Evolutionary conservation across 2,329 filamentous ascomycete genomes (phyloP).

Genomic region (Paraphoma sp.): DNA sequence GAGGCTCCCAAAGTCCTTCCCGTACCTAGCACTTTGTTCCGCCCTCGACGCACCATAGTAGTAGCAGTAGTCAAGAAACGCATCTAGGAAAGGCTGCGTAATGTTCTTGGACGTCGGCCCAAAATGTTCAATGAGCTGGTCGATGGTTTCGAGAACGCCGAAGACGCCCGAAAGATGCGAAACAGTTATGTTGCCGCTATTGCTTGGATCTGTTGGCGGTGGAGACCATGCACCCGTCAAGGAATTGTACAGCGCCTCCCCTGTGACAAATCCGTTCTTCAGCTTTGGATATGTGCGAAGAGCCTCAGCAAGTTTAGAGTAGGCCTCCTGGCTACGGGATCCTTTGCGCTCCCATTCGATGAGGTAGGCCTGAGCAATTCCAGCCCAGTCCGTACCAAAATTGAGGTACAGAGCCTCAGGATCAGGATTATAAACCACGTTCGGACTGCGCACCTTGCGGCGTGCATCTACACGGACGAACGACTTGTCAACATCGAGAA

Average conservation of each 20-base stretch:
- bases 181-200: constrained; percentile 59
- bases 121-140: constrained; percentile 61
- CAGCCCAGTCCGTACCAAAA: constrained; percentile 66
- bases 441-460: constrained; percentile 64
- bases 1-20: constrained; percentile 53
- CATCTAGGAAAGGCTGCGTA: constrained; percentile 59
- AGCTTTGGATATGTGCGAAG: constrained; percentile 61
- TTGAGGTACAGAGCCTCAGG: constrained; percentile 56
- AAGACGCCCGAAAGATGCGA: constrained; percentile 66
- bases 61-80: constrained; percentile 67
- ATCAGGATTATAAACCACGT: constrained; percentile 54
- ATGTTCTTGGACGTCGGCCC: constrained; percentile 45
- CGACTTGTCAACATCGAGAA: constrained; percentile 60
- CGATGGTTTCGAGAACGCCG: constrained; percentile 64
- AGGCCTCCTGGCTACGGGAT: constrained; percentile 60
- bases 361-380: constrained; percentile 64
- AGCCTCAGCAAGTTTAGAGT: constrained; percentile 57
- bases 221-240: constrained; percentile 58
- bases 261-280: constrained; percentile 66
- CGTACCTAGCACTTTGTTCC: constrained; percentile 63
- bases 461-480: constrained; percentile 63
- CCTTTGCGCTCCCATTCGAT: constrained; percentile 67
- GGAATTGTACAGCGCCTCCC: constrained; percentile 60
- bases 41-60: constrained; percentile 60
- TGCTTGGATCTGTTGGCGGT: constrained; percentile 60